A percentile compares a stretch with the other conserved stretches of the same genome.
Evolutionary conservation across 2,329 filamentous ascomycete genomes (phyloP).

Genomic region (Rhynchosporium graminicola): DNA sequence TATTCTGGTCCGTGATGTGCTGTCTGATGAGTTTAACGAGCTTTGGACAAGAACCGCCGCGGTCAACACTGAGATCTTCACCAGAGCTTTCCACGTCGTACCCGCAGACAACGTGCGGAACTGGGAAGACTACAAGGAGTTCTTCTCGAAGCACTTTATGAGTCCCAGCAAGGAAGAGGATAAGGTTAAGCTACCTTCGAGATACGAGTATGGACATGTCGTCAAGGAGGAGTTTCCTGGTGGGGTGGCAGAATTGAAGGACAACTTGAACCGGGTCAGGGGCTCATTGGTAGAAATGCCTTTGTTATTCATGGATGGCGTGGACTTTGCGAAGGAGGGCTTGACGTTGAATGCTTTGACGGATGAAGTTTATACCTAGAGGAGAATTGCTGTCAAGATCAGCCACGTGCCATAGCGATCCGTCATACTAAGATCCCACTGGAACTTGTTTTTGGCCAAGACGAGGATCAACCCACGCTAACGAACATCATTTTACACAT

Average conservation of each 20-base stretch:
- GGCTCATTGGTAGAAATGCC: constrained; percentile 88
- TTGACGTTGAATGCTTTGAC: constrained; percentile 71
- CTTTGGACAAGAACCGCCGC: constrained; percentile 74
- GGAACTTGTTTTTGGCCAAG: too few species aligned
- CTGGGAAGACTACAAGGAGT: constrained; percentile 74
- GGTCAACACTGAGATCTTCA: constrained; percentile 79
- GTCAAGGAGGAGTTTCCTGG: constrained; percentile 76
- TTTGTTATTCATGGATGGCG: constrained; percentile 78
- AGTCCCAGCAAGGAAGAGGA: constrained; percentile 50
- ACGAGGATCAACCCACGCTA: too few species aligned
- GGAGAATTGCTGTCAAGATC: too few species aligned
- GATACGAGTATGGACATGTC: constrained; percentile 84
- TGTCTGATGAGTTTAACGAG: constrained; percentile 66
- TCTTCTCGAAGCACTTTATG: constrained; percentile 68
- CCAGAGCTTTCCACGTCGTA: constrained; percentile 77
- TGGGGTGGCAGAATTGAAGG: constrained; percentile 73
- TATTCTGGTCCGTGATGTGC: constrained; percentile 70
- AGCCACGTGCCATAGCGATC: too few species aligned
- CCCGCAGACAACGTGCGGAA: constrained; percentile 67
- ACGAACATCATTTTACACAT: too few species aligned
- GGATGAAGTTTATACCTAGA: constrained; percentile 67
- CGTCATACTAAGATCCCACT: too few species aligned
- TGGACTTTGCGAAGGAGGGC: constrained; percentile 83
- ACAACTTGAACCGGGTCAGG: constrained; percentile 64
- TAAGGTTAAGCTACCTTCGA: constrained; percentile 49